Evolutionary conservation across 371 early-diverging fungal species (phyloP).

Genomic region (Rhizopus delemar): DNA sequence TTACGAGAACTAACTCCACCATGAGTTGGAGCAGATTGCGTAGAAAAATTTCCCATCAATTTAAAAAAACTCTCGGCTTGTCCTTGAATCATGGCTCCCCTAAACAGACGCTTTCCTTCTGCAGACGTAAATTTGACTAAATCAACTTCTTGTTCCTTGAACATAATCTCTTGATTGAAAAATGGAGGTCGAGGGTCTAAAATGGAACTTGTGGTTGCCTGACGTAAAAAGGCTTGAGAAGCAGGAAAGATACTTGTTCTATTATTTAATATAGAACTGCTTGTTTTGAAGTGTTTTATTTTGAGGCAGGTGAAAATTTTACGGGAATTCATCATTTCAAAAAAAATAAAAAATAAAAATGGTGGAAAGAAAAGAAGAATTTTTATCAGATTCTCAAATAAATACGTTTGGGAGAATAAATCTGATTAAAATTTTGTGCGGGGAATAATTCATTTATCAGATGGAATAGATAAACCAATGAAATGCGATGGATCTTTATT

Average conservation of each 20-base stretch:
- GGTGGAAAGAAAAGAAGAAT: background rate
- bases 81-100: conserved; percentile 71
- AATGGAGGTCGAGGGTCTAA: background rate
- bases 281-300: background rate
- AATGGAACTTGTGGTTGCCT: conserved; percentile 19
- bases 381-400: conserved; percentile 1
- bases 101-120: conserved; percentile 78
- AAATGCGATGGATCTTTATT: background rate
- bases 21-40: conserved; percentile 76
- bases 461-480: background rate
- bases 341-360: background rate
- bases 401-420: background rate
- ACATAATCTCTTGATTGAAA: background rate
- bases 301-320: background rate
- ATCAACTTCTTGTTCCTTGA: conserved; percentile 8
- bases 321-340: background rate
- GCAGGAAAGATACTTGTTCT: conserved; percentile 14
- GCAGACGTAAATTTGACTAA: conserved; percentile 53
- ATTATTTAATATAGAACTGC: conserved; percentile 14
- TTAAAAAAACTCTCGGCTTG: conserved; percentile 85
- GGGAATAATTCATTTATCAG: background rate
- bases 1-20: conserved; percentile 60
- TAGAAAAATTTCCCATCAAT: conserved; percentile 83
- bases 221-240: conserved; percentile 19
- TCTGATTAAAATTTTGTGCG: background rate